Conservation (phyloP, 1,139 yeast genomes). For the Magnusiomyces sp. region DNA sequence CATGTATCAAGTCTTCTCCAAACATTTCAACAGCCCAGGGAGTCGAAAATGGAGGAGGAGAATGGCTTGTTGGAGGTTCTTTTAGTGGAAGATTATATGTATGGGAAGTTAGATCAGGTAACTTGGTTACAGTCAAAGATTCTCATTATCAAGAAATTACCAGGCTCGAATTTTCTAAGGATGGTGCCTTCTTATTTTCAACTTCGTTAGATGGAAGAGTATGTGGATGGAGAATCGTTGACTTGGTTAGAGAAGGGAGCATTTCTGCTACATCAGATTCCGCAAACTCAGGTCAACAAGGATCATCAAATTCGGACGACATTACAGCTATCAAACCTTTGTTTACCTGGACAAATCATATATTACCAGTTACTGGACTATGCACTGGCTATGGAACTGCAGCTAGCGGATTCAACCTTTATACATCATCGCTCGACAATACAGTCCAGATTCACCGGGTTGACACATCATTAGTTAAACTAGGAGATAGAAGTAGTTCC, state of each 20-base stretch:
- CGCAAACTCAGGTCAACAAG: slow-evolving; percentile 23
- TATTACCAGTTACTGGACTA: slow-evolving; percentile 64
- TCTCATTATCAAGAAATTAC: slow-evolving; percentile 79
- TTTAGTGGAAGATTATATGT: slow-evolving; percentile 64
- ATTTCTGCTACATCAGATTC: neutral
- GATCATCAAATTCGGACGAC: slow-evolving; percentile 22
- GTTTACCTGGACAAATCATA: slow-evolving; percentile 59
- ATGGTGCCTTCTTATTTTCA: slow-evolving; percentile 62
- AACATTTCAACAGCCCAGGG: slow-evolving; percentile 20
- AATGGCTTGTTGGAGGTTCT: slow-evolving; percentile 67
- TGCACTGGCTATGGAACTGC: slow-evolving; percentile 51
- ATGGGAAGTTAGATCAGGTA: slow-evolving; percentile 84
- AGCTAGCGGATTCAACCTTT: slow-evolving; percentile 30
- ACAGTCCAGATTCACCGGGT: slow-evolving; percentile 49
- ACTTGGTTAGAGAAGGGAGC: slow-evolving; percentile 39
- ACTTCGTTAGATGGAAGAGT: slow-evolving; percentile 81
- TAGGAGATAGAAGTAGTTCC: neutral
- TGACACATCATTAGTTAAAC: slow-evolving; percentile 30
- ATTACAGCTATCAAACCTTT: slow-evolving; percentile 33
- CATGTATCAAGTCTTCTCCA: slow-evolving; percentile 46
- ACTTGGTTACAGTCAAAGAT: slow-evolving; percentile 60
- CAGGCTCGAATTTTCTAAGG: slow-evolving; percentile 47
- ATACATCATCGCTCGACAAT: slow-evolving; percentile 65
- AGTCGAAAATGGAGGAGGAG: slow-evolving; percentile 13
- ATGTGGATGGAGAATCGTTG: slow-evolving; percentile 63